phyloP scores from a whole-genome alignment of 257 asterid species.

The Ocimum tenuiflorum region DNA sequence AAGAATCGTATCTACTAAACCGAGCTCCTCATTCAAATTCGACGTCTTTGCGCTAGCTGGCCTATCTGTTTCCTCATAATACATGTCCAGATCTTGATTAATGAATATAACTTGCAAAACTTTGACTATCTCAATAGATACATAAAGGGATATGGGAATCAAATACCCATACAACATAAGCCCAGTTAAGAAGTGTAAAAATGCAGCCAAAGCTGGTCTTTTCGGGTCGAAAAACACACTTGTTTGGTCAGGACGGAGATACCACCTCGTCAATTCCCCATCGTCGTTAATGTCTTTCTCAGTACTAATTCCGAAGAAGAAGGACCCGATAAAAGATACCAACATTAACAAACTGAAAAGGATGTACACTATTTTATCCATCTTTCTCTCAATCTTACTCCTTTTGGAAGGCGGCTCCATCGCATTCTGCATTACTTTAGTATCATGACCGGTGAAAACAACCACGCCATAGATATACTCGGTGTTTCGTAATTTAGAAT shows the following conservation, averaged over 20 bases:
- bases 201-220: slow-evolving; percentile 52
- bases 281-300: slow-evolving; percentile 36
- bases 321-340: slow-evolving; percentile 67
- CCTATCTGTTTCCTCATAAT: slow-evolving; percentile 62
- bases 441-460: slow-evolving; percentile 85
- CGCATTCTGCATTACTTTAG: slow-evolving; percentile 93
- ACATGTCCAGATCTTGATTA: slow-evolving; percentile 81
- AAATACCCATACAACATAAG: slow-evolving; percentile 89
- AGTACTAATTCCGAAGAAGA: slow-evolving; percentile 75
- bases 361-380: slow-evolving; percentile 80
- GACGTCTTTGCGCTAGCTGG: slow-evolving; percentile 96
- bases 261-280: slow-evolving; percentile 70
- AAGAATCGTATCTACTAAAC: slow-evolving; percentile 77
- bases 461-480: slow-evolving; percentile 74
- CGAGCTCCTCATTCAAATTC: slow-evolving; percentile 94
- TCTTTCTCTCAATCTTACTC: slow-evolving; percentile 74
- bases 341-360: slow-evolving; percentile 64
- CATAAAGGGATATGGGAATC: slow-evolving; percentile 88
- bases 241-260: slow-evolving; percentile 65
- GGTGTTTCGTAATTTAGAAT: slow-evolving; percentile 75
- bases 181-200: slow-evolving; percentile 84
- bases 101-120: slow-evolving; percentile 76
- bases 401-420: slow-evolving; percentile 94
- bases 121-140: slow-evolving; percentile 94
- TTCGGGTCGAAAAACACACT: slow-evolving; percentile 50